Evolutionary conservation across 768 basidiomycete species (phyloP).

Genomic region (Leccinum olivaceopallidum): DNA sequence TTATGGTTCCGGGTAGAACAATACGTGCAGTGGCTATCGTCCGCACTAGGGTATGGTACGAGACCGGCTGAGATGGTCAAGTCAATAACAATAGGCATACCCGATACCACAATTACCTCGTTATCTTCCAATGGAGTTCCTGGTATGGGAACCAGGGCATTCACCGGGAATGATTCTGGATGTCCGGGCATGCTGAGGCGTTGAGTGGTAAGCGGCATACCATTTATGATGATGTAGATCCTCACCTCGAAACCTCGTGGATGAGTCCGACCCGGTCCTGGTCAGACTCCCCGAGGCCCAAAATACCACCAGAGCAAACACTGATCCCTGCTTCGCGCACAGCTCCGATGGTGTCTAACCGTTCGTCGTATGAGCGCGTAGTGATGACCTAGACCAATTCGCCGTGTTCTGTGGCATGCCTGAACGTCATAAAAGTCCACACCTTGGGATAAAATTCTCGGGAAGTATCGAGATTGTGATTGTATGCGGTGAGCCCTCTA

Average conservation of each 20-base stretch:
- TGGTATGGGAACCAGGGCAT: constrained; percentile 93
- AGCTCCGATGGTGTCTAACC: constrained; percentile 83
- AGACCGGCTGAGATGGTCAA: constrained; percentile 57
- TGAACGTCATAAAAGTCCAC: constrained; percentile 22
- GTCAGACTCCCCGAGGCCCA: constrained; percentile 92
- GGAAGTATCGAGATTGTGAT: constrained; percentile 98
- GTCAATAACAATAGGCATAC: constrained; percentile 9
- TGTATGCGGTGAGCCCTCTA: constrained; percentile 94
- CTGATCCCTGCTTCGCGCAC: constrained; percentile 96
- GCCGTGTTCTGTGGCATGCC: neutral
- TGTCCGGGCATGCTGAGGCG: constrained; percentile 81
- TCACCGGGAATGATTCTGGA: constrained; percentile 99
- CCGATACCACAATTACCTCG: constrained; percentile 50
- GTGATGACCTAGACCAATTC: constrained; percentile 76
- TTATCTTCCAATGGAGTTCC: constrained; percentile 94
- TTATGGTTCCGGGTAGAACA: constrained; percentile 89
- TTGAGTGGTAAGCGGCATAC: constrained; percentile 6
- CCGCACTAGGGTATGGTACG: constrained; percentile 81
- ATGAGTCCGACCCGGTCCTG: constrained; percentile 91
- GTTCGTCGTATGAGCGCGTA: constrained; percentile 91
- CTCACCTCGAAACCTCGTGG: constrained; percentile 88
- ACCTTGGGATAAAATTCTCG: constrained; percentile 95
- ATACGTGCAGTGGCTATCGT: constrained; percentile 96
- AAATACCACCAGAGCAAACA: constrained; percentile 95
- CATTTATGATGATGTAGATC: constrained; percentile 7